These are phyloP conservation scores for Tricladium varicosporioides DNA, from an alignment of 2,329 filamentous ascomycete genomes.

Conservation along the genomic window DNA sequence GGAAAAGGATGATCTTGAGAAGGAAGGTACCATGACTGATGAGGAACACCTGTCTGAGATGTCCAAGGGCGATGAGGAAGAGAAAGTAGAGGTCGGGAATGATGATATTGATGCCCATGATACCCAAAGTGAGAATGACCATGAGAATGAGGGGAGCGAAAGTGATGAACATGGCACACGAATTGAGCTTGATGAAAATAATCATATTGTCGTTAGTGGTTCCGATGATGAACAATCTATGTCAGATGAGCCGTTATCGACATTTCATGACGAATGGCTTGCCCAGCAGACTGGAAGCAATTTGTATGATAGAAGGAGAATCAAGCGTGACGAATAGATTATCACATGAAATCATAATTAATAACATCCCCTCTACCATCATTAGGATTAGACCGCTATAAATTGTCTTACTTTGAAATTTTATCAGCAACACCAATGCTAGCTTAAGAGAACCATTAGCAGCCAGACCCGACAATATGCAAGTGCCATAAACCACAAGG, in stretches of 20 bases:
- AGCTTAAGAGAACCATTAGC: too few species aligned
- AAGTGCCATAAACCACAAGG: too few species aligned
- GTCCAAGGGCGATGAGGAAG: slow-evolving; percentile 4
- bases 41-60: neutral
- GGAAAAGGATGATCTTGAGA: slow-evolving; percentile 5
- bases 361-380: too few species aligned
- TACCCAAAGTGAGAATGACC: neutral
- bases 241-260: neutral
- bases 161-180: neutral
- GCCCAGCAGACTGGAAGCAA: neutral
- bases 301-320: neutral
- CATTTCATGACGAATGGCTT: neutral
- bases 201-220: neutral
- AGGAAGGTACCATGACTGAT: neutral
- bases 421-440: too few species aligned
- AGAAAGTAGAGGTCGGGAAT: neutral
- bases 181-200: neutral
- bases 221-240: neutral
- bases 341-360: too few species aligned
- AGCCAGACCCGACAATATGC: too few species aligned
- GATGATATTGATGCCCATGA: too few species aligned
- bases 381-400: too few species aligned
- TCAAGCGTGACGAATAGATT: too few species aligned
- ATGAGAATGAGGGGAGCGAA: slow-evolving; percentile 2
- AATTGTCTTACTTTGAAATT: too few species aligned